phyloP scores from a whole-genome alignment of 306 rosid genomes.

The Mimosa pudica region DNA sequence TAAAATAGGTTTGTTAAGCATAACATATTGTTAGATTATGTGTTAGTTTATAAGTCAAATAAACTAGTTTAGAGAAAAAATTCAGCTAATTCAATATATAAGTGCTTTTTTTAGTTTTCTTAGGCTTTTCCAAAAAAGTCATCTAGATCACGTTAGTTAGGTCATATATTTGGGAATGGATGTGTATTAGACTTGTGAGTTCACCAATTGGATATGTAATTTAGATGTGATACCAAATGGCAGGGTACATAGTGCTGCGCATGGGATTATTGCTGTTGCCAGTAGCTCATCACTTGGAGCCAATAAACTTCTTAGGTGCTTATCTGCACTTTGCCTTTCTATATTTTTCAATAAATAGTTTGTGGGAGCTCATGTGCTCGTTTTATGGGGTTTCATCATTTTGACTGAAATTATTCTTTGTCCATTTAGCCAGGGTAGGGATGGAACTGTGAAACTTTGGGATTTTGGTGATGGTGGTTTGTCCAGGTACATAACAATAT shows the following conservation, averaged over 20 bases:
- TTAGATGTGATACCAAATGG: constrained; percentile 5
- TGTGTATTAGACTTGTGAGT: background rate
- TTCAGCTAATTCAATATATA: too few relatives aligned
- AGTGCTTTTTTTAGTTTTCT: too few relatives aligned
- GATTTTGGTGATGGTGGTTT: constrained; percentile 67
- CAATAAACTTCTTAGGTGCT: constrained; percentile 75
- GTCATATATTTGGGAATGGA: too few relatives aligned
- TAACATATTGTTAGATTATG: too few relatives aligned
- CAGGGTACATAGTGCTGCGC: constrained; percentile 88
- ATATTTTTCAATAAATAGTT: background rate
- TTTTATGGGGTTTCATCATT: constrained; percentile 20
- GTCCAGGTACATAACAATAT: constrained; percentile 57
- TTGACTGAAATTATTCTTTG: constrained; percentile 7
- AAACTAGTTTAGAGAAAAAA: too few relatives aligned
- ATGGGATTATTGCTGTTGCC: constrained; percentile 74
- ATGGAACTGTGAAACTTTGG: constrained; percentile 94
- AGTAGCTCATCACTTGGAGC: constrained; percentile 60
- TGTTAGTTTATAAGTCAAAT: too few relatives aligned
- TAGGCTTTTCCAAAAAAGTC: too few relatives aligned
- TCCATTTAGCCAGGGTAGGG: constrained; percentile 92
- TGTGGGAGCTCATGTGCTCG: background rate
- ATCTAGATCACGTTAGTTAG: too few relatives aligned
- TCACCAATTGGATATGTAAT: background rate
- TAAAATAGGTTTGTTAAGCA: too few relatives aligned
- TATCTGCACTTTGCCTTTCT: background rate